Conservation (phyloP, 2,329 filamentous ascomycete genomes). For the Pyrenophora graminea region DNA sequence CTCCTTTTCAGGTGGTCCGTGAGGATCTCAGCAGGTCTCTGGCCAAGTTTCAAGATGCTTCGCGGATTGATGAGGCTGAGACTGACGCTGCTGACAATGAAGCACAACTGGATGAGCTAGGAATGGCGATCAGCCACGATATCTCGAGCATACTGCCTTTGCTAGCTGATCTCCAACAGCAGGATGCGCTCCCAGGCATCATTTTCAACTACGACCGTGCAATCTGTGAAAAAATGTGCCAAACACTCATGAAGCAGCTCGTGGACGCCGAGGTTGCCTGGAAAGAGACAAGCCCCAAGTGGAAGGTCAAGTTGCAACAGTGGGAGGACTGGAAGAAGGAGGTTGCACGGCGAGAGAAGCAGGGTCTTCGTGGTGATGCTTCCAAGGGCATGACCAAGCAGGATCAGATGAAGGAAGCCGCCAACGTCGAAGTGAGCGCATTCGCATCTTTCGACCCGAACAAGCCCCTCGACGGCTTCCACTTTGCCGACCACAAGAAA, state of each 20-base stretch:
- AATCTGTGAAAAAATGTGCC: slow-evolving; percentile 65
- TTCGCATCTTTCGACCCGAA: slow-evolving; percentile 71
- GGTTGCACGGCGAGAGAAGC: slow-evolving; percentile 50
- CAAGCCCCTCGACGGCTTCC: slow-evolving; percentile 65
- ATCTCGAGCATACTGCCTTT: slow-evolving; percentile 59
- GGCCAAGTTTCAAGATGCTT: slow-evolving; percentile 10
- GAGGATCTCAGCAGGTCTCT: slow-evolving; percentile 46
- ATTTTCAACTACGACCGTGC: slow-evolving; percentile 76
- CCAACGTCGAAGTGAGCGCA: slow-evolving; percentile 58
- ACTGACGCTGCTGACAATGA: slow-evolving; percentile 14
- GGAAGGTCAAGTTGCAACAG: slow-evolving; percentile 63
- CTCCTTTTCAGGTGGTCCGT: slow-evolving; percentile 59
- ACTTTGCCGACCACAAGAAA: slow-evolving; percentile 67
- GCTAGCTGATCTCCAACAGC: slow-evolving; percentile 63
- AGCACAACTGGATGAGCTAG: slow-evolving; percentile 27
- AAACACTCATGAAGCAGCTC: slow-evolving; percentile 58
- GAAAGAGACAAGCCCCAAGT: slow-evolving; percentile 61
- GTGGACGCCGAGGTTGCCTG: slow-evolving; percentile 59
- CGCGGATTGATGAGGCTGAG: slow-evolving; percentile 5
- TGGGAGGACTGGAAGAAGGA: slow-evolving; percentile 63
- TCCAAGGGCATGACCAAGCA: slow-evolving; percentile 57
- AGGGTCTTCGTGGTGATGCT: slow-evolving; percentile 52
- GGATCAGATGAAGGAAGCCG: slow-evolving; percentile 62
- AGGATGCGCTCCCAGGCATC: slow-evolving; percentile 71
- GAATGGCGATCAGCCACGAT: slow-evolving; percentile 30